These are phyloP conservation scores for Rachicladosporium sp. DNA, from an alignment of 2,329 filamentous ascomycete species.

Conservation along the genomic window DNA sequence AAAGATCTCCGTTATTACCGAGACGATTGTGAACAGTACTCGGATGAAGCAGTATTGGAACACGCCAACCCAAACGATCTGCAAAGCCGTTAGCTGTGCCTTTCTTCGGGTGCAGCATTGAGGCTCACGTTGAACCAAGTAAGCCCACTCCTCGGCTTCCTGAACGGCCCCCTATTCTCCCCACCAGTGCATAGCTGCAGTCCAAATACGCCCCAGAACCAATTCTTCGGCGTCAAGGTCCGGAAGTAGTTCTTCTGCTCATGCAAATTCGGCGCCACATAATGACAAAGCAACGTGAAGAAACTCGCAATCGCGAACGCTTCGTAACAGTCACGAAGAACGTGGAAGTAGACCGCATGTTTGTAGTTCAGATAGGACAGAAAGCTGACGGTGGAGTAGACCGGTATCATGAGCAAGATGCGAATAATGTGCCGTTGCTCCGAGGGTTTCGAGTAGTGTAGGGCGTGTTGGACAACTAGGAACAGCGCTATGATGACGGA, in stretches of 20 bases:
- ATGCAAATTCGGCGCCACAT: constrained; percentile 64
- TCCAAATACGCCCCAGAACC: constrained; percentile 64
- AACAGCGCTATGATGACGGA: constrained; percentile 40
- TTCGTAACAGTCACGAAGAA: constrained; percentile 76
- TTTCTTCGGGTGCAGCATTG: no score
- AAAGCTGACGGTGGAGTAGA: constrained; percentile 65
- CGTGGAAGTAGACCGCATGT: constrained; percentile 68
- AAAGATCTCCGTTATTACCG: constrained; percentile 59
- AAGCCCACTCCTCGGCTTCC: constrained; percentile 65
- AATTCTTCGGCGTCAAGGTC: constrained; percentile 52
- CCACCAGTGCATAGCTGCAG: constrained; percentile 59
- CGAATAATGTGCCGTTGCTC: constrained; percentile 66
- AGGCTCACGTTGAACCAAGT: constrained; percentile 70
- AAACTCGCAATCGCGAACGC: constrained; percentile 80
- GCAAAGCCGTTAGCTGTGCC: neutral
- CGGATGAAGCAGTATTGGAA: constrained; percentile 81
- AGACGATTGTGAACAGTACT: constrained; percentile 65
- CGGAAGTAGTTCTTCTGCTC: constrained; percentile 74
- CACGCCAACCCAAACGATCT: constrained; percentile 65
- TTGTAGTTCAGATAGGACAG: constrained; percentile 63
- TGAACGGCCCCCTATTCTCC: constrained; percentile 51
- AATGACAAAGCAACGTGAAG: constrained; percentile 71
- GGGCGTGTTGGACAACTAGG: constrained; percentile 45
- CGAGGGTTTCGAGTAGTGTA: constrained; percentile 46
- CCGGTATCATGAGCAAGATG: constrained; percentile 76